phyloP scores from a whole-genome alignment of 2,329 filamentous ascomycete species.

The Cordyceps tenuipes region DNA sequence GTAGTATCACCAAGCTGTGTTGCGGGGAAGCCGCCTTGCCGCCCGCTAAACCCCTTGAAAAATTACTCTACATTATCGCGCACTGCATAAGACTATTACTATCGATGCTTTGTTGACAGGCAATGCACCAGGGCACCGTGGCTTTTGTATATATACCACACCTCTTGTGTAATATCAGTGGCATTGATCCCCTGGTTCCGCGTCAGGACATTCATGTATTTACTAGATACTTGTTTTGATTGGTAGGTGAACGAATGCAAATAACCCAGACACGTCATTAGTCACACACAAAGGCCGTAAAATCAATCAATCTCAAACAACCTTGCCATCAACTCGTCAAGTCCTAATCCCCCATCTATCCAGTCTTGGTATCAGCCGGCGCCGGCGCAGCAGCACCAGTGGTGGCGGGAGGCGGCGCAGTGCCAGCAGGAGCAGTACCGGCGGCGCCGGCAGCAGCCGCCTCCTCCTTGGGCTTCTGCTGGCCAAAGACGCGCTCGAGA shows the following conservation, averaged over 20 bases:
- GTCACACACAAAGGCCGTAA: not conserved
- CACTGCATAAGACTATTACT: not conserved
- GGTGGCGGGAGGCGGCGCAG: not conserved
- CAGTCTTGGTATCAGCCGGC: constrained; percentile 12
- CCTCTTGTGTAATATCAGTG: not conserved
- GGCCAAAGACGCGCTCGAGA: constrained; percentile 49
- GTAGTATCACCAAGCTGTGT: not conserved
- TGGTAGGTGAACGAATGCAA: not conserved
- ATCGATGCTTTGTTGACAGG: not conserved
- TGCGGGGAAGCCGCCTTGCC: not conserved
- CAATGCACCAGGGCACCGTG: not conserved
- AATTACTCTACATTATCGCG: not conserved
- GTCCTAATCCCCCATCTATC: not conserved
- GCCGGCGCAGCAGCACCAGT: not conserved
- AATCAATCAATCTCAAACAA: not conserved
- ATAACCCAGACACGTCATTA: not conserved
- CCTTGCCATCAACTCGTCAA: not conserved
- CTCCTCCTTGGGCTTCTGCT: constrained; percentile 40
- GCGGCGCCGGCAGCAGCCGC: constrained; percentile 16
- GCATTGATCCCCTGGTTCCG: not conserved
- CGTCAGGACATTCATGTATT: not conserved
- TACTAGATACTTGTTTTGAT: not conserved
- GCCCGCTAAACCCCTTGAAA: not conserved
- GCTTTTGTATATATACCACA: too few species aligned
- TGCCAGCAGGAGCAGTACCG: constrained; percentile 13